Percentiles rank a stretch among this genome's conserved stretches.
These are phyloP conservation scores for Carex littledalei DNA, from an alignment of 176 grass and related monocot species.

Conservation along the genomic window DNA sequence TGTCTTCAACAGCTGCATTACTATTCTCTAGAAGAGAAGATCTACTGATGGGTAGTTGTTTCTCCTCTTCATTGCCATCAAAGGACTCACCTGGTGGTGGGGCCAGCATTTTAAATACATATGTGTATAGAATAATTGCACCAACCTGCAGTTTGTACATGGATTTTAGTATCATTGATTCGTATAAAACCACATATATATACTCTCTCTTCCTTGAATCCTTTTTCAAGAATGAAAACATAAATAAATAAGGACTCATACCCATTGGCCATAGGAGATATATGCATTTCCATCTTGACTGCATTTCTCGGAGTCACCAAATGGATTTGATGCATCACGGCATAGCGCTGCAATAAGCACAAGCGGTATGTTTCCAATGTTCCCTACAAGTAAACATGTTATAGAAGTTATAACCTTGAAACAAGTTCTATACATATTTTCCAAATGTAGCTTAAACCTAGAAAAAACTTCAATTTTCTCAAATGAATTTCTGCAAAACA, in stretches of 20 bases:
- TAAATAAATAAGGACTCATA: slow-evolving; percentile 17
- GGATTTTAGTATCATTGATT: slow-evolving; percentile 6
- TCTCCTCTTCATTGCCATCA: slow-evolving; percentile 54
- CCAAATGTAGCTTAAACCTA: not conserved
- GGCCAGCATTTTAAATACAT: slow-evolving; percentile 98
- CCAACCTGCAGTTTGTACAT: slow-evolving; percentile 61
- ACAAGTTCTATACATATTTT: not conserved
- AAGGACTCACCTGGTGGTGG: slow-evolving; percentile 75
- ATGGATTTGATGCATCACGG: slow-evolving; percentile 83
- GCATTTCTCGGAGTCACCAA: slow-evolving; percentile 88
- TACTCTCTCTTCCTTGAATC: slow-evolving; percentile 6
- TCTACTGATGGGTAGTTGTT: slow-evolving; percentile 22
- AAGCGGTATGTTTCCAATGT: slow-evolving; percentile 98
- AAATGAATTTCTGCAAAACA: slow-evolving; percentile 8
- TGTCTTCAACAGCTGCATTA: slow-evolving; percentile 33
- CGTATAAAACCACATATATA: not conserved
- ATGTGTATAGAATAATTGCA: slow-evolving; percentile 97
- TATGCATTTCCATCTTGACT: slow-evolving; percentile 97
- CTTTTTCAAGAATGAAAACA: slow-evolving; percentile 16
- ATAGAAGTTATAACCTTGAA: not conserved
- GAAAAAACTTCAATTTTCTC: not conserved
- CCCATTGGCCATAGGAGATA: slow-evolving; percentile 99
- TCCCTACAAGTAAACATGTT: slow-evolving; percentile 48
- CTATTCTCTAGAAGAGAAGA: slow-evolving; percentile 4
- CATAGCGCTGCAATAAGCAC: slow-evolving; percentile 94